A percentile compares a stretch with the other conserved stretches of the same genome.
Conservation (phyloP, 2,329 filamentous ascomycete genomes). For the Dactylella cylindrospora region DNA sequence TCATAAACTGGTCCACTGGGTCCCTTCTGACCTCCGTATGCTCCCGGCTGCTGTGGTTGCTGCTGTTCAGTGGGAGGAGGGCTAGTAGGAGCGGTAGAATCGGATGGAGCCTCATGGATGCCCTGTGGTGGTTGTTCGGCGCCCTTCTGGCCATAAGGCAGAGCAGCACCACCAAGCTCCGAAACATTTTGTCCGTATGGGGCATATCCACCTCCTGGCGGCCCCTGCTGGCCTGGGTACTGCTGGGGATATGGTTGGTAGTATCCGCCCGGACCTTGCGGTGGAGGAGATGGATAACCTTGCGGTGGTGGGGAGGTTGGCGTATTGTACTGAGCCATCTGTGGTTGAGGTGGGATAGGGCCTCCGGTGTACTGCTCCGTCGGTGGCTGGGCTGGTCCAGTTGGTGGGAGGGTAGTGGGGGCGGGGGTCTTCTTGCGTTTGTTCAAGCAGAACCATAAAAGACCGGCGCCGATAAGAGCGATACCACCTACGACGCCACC, state of each 20-base stretch:
- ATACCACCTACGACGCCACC: constrained; percentile 37
- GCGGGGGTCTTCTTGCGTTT: constrained; percentile 13
- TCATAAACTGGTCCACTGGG: constrained; percentile 39
- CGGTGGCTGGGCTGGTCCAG: constrained; percentile 10
- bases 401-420: neutral
- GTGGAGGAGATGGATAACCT: constrained; percentile 21
- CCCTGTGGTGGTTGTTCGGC: constrained; percentile 33
- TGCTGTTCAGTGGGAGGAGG: constrained; percentile 19
- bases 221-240: constrained; percentile 7
- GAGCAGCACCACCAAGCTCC: constrained; percentile 34
- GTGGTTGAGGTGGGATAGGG: constrained; percentile 39
- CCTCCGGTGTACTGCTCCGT: constrained; percentile 38
- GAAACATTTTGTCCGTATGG: constrained; percentile 35
- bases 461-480: constrained; percentile 20
- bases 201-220: constrained; percentile 4
- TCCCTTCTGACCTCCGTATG: constrained; percentile 20
- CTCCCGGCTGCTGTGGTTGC: constrained; percentile 2
- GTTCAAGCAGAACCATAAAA: constrained; percentile 37
- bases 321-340: constrained; percentile 31
- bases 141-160: constrained; percentile 39
- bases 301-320: too few relatives aligned
- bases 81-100: constrained; percentile 9
- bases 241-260: constrained; percentile 28
- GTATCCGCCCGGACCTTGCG: constrained; percentile 14
- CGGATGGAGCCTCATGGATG: constrained; percentile 31